Base-by-base conservation (phyloP, 495 filamentous ascomycete species). In the Chaetomium tenue region DNA sequence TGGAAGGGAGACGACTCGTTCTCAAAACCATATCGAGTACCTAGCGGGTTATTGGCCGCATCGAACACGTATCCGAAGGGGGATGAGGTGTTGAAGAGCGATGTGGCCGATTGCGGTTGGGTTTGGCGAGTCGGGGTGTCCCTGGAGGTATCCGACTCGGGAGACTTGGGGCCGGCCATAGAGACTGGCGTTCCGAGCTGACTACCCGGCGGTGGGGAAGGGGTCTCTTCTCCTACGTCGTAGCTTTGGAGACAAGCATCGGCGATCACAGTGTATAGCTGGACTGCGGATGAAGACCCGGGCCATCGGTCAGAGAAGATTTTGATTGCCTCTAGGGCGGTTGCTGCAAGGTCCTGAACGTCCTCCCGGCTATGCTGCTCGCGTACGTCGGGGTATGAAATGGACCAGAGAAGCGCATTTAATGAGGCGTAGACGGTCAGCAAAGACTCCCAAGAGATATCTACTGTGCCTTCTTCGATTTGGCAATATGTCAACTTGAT, bases 401-500 rank as follows among this genome's bases (percentile, higher is more conserved):
- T 82, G 9, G 88, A 82, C 93, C 93, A 98, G 3, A 98, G 84
- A 40, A 96, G 83, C 25, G 89, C 91, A 69, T 94, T 93, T 47
- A 96, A 80, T 18, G 88, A 86, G 84, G 91, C 91, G 76, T 96
- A 96, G 23, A 97, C 81, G 44, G 89, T 84, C 63, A 95, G 84
- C 9, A 93, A 84, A 71, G 95, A 96, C 44, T 95, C 87, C 91
- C 93, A 98, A 3, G 91, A 96, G 60, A 96, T 78, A 70, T 97
- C 93, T 23, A 93, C 87, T 25, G 85, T 86, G 9, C 82, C 82
- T 11, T 83, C 86, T 64, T 85, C 81, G 70, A 94, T 89, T 72
- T 95, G 91, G 56, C 88, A 83, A 68, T 82, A 85, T 44, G 91
- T 87, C 75, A 91, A 86, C 61, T 85, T 78, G 65, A 98, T 88